Base-by-base conservation (phyloP, 208 protist genomes). In the Porcisia deanei region DNA sequence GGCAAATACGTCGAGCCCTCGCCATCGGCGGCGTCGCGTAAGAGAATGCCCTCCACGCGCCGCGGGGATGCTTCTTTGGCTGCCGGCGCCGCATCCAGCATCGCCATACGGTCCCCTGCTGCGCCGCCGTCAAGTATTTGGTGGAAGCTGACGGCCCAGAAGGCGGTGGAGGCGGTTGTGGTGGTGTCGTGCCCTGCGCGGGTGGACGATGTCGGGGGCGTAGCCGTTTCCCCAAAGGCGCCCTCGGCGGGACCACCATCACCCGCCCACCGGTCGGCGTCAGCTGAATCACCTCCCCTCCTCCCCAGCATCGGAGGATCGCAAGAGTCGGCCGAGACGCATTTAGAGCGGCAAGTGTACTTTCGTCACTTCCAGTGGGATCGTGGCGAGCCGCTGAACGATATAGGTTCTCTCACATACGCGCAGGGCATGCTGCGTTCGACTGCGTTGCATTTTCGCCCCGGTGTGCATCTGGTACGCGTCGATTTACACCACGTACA, bases 341-440 rank as follows among this genome's bases (percentile, higher is more conserved):
- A 77, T 18, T 78, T 49, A 25, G 16, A 77, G 73, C 82, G 81
- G 54, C 80, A 74, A 0, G 69, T 96, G 2, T 47, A 78, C 37
- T 54, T 94, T 22, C 82, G 90, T 25, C 82, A 92, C 73, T 92
- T 92, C 73, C 79, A 82, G 25, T 94, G 86, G 85, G 82, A 93
- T 65, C 79, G 85, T n/a, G 83, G 82, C 34, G 90, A 95, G 69
- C 82, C 85, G 14, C 86, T 95, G 25, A 89, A 84, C 54, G 73
- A 81, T 55, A 73, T 82, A n/a, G 49, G 79, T 12, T 69, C 71
- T 7, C 63, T 90, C 68, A 4, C 39, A 2, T 96, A 91, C 83
- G 74, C 86, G 49, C 70, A 79, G 9, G 89, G 85, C 9, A 84
- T 86, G 59, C 25, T 84, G 47, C 71, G 66, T 22, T 89, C 82